Percentiles rank a stretch among this genome's conserved stretches.
These are phyloP conservation scores for Russula emetica DNA, from an alignment of 768 basidiomycete species.

Conservation along the genomic window DNA sequence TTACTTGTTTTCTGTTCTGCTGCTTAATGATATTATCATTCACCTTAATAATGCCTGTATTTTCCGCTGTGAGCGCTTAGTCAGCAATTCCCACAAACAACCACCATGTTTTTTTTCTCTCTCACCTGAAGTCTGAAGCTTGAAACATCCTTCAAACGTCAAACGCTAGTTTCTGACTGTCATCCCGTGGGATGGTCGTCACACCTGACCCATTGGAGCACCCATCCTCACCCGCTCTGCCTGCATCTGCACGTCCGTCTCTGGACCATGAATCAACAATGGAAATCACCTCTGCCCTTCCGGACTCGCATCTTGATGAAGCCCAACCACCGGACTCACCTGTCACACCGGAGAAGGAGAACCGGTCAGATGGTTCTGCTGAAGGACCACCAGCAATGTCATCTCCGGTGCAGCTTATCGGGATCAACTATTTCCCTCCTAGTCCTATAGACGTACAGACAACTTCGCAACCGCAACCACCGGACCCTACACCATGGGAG, in stretches of 20 bases:
- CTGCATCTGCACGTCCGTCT: neutral
- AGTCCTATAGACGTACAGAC: slow-evolving; percentile 34
- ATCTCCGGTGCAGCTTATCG: slow-evolving; percentile 21
- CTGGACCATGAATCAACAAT: slow-evolving; percentile 4
- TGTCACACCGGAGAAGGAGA: slow-evolving; percentile 14
- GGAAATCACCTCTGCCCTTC: slow-evolving; percentile 9
- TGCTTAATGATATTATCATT: slow-evolving; percentile 13
- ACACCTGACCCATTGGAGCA: neutral
- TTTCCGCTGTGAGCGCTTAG: neutral
- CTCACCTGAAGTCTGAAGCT: neutral
- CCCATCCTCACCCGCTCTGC: slow-evolving; percentile 1
- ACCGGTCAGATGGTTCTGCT: neutral
- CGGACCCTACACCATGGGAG: slow-evolving; percentile 68
- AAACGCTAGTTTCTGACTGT: neutral
- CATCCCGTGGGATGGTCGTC: slow-evolving; percentile 8
- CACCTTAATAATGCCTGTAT: neutral
- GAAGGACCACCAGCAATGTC: neutral
- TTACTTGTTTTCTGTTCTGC: slow-evolving; percentile 13
- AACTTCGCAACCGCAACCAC: slow-evolving; percentile 48
- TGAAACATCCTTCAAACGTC: neutral
- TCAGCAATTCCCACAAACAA: slow-evolving; percentile 2
- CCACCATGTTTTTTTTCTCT: too few species aligned
- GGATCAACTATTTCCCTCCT: slow-evolving; percentile 27
- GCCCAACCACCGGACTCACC: slow-evolving; percentile 2
- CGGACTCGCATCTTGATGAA: neutral